phyloP scores from a whole-genome alignment of 192 early-diverging fungal species.

The Funneliformis mosseae region DNA sequence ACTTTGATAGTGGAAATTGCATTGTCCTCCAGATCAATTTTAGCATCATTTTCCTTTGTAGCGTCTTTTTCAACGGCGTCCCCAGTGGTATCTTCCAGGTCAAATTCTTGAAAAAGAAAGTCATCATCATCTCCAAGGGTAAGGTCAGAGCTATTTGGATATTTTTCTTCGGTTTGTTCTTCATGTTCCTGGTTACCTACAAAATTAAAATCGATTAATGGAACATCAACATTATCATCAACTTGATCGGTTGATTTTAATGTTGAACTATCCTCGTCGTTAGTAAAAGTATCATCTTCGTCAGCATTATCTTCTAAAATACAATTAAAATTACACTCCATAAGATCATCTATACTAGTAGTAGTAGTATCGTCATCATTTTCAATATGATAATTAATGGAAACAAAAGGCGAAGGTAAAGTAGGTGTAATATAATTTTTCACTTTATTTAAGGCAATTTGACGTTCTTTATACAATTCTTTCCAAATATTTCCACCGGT shows the following conservation, averaged over 20 bases:
- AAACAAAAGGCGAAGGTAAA: neutral
- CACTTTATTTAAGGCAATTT: neutral
- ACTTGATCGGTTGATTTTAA: neutral
- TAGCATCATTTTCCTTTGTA: neutral
- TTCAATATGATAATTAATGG: neutral
- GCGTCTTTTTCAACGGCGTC: neutral
- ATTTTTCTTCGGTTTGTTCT: neutral
- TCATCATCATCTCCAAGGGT: neutral
- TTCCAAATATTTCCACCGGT: neutral
- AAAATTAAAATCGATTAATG: neutral
- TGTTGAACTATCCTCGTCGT: neutral
- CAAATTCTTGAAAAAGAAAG: neutral
- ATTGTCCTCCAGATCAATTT: neutral
- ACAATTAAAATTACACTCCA: neutral
- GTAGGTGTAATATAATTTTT: neutral
- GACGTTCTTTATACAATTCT: neutral
- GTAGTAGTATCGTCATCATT: neutral
- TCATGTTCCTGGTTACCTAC: neutral
- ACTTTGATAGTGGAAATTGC: neutral
- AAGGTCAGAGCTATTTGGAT: neutral
- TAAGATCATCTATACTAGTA: neutral
- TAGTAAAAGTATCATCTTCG: neutral
- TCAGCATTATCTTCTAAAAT: neutral
- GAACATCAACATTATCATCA: neutral
- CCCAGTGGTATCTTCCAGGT: neutral